Base-by-base conservation (phyloP, 2,329 filamentous ascomycete genomes). In the Aciculosporium take region DNA sequence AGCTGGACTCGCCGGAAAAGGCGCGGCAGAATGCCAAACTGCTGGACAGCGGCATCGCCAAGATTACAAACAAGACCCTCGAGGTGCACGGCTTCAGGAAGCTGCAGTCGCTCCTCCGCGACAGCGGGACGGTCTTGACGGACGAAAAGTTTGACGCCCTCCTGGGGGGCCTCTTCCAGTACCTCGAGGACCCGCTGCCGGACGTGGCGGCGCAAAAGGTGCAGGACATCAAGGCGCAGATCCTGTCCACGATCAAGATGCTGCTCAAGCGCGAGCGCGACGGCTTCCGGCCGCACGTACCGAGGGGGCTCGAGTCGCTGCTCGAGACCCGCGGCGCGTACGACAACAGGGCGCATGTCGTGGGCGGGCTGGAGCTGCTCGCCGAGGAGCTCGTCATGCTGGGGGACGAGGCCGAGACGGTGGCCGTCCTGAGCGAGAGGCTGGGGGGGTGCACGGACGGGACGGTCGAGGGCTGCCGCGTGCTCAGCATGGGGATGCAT, bases 31-130 rank as follows among this genome's bases (percentile, higher is more conserved):
- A 69, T 51, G 61, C 64, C 7, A 74, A 79, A 34, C 65, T 88
- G 20, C 68, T 89, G 5, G 74, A 80, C 25, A 87, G 82, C 51
- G 84, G 81, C 38, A 83, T 88, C 49, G 67, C 76, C 39, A 81
- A 83, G 48, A 79, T 88, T 50, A 77, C 77, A 49, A 69, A 74
- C 24, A 76, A 76, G 51, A 76, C 76, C 1, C 71, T 89, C n/a
- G 84, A 88, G 54, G 81, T 84, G 3, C 82, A 87, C 54, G 83
- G 83, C 43, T 86, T 88, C 67, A 75, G 83, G 40, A 83, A 84
- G 53, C 66, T 88, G 37, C 83, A 88, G 57, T 79, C 79, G 30
- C 71, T 87, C 48, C 71, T 86, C 45, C 78, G 81, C 48, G 79
- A 82, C 44, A 74, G 69, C 53, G 72, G 71, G 51, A 69, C 76